phyloP scores from a whole-genome alignment of 176 grass and related monocot species.

The maize (Zea mays) region DNA sequence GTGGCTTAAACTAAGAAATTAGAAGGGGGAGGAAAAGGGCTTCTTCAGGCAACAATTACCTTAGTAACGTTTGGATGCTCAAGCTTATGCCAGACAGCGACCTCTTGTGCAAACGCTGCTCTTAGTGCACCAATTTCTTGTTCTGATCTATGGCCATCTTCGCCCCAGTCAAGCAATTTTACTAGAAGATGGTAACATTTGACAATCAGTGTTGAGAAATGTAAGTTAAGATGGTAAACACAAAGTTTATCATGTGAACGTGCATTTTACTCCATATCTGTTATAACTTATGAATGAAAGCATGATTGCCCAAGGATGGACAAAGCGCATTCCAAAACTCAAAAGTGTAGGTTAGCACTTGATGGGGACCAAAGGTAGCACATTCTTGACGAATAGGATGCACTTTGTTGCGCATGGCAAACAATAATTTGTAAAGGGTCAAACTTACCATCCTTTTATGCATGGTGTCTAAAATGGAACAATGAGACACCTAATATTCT shows the following conservation, averaged over 20 bases:
- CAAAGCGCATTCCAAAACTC: constrained; percentile 7
- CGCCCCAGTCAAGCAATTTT: constrained; percentile 97
- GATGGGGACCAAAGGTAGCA: neutral
- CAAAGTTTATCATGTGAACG: neutral
- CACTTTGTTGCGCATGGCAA: neutral
- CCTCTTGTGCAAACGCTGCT: constrained; percentile 88
- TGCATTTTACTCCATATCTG: constrained; percentile 13
- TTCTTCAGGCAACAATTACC: constrained; percentile 42
- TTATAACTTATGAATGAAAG: neutral
- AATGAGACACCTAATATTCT: neutral
- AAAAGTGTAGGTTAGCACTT: neutral
- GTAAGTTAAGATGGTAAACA: neutral
- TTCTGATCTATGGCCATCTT: constrained; percentile 86
- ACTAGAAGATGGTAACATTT: constrained; percentile 46
- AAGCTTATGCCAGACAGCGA: constrained; percentile 95
- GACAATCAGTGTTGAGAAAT: constrained; percentile 15
- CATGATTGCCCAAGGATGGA: neutral
- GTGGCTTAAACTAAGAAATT: constrained; percentile 18
- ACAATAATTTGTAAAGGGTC: neutral
- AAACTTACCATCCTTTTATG: neutral
- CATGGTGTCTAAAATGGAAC: constrained; percentile 13
- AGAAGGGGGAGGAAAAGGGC: neutral
- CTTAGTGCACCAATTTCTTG: constrained; percentile 75
- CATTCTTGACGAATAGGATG: constrained; percentile 25
- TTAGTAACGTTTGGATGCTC: constrained; percentile 98